Evolutionary conservation across 345 rosid species (phyloP).

Genomic region (Populus simonii): DNA sequence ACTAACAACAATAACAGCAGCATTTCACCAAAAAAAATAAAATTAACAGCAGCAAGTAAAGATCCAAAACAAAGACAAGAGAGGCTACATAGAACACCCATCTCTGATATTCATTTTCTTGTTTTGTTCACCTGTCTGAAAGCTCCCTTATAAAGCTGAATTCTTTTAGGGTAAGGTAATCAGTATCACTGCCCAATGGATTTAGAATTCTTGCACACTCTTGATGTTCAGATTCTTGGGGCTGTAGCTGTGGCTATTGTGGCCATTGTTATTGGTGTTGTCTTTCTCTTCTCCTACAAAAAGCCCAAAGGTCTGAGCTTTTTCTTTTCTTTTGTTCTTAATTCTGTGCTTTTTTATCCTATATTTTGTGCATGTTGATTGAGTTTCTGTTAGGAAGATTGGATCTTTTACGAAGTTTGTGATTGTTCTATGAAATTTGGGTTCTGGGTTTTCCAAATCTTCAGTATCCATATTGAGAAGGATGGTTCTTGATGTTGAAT

Average conservation of each 20-base stretch:
- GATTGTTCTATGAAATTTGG: too few species aligned
- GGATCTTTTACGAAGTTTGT: too few species aligned
- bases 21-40: too few species aligned
- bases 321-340: neutral
- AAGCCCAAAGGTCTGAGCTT: constrained; percentile 63
- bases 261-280: constrained; percentile 56
- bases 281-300: constrained; percentile 53
- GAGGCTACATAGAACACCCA: neutral
- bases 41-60: too few species aligned
- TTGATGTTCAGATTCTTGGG: constrained; percentile 64
- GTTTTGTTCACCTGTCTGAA: neutral
- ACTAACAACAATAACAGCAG: neutral
- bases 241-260: constrained; percentile 76
- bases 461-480: too few species aligned
- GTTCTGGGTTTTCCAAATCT: too few species aligned
- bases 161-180: neutral
- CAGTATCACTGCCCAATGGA: constrained; percentile 34
- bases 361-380: neutral
- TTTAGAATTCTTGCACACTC: constrained; percentile 55
- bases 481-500: too few species aligned
- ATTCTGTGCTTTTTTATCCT: neutral
- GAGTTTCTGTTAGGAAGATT: neutral
- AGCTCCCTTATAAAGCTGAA: neutral
- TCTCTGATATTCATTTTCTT: neutral
- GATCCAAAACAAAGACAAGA: neutral